Evolutionary conservation across 2,329 filamentous ascomycete genomes (phyloP), one percentile per base, ranked within the genome.

Genomic region (Hymenotorrendiella dingleyae): DNA sequence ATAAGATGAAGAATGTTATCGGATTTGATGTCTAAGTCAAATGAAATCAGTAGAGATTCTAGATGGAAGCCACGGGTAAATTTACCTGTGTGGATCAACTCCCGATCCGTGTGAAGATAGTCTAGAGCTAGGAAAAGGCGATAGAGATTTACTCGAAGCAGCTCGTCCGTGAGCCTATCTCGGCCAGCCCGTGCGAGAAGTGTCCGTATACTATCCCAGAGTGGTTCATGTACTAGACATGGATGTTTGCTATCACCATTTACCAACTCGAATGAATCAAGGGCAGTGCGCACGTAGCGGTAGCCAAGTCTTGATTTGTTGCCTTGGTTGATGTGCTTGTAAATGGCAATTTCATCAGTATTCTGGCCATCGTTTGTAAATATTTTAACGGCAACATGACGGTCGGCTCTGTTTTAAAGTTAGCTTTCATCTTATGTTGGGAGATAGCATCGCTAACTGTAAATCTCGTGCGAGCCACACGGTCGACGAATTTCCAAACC

Each of bases 1-100:
- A 65, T 62, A 10, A 57, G 51, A 29, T 64, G 62, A 62, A 72
- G 66, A 35, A 72, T 68, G 35, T 73, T 72, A 43, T 70, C 65
- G 1, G 66, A 63, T 47, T 70, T 71, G 20, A 73, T 69, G 42
- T 67, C 62, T 65, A 36, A 36, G 30, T 28, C 17, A 36, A 44
- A 53, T 36, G 36, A 42, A 46, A 40, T 45, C 21, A 44, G 43
- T 38, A 48, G 30, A 20, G 23, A 28, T 33, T 10, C 6, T 35
- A 40, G 10, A 11, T 30, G 17, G 39, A 49, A 39, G 26, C 17
- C 12, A 27, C 2, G 30, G 21, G 45, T 29, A 21, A 36, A 54
- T 48, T 47, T 49, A 71, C 68, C 68, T 43, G 68, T 66, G 45
- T 73, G 69, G 19, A 71, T 64, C 16, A 72, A 52, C 6, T 62